phyloP scores from a whole-genome alignment of 345 rosid species.

The Pistacia integerrima region DNA sequence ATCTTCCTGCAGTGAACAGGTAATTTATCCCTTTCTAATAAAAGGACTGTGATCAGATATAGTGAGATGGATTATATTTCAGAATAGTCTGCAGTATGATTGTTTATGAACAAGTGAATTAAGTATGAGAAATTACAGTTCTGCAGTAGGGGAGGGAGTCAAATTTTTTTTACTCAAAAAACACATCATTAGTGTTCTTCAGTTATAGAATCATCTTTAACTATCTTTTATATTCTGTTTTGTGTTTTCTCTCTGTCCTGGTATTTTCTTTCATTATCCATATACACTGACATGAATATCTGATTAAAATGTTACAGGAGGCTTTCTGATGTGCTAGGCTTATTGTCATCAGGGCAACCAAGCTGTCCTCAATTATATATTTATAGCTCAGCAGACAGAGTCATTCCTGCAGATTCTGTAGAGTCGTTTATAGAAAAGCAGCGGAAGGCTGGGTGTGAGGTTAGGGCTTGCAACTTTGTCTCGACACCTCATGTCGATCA shows the following conservation, averaged over 20 bases:
- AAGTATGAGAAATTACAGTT: neutral
- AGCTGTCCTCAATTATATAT: conserved; percentile 92
- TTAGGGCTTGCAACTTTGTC: conserved; percentile 88
- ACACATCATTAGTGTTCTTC: neutral
- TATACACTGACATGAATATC: neutral
- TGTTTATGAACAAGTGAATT: neutral
- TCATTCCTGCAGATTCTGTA: conserved; percentile 77
- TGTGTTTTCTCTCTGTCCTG: neutral
- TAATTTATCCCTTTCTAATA: conserved; percentile 17
- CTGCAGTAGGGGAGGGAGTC: neutral
- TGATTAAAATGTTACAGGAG: conserved; percentile 54
- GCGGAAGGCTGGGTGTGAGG: conserved; percentile 74
- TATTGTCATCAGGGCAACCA: conserved; percentile 79
- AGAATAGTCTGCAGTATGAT: neutral
- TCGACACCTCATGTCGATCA: conserved; percentile 98
- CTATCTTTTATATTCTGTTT: too few relatives aligned
- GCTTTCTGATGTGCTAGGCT: conserved; percentile 61
- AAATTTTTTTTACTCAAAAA: too few relatives aligned
- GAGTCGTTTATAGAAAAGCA: conserved; percentile 88
- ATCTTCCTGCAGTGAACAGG: conserved; percentile 88
- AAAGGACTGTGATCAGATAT: neutral
- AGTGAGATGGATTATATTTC: neutral
- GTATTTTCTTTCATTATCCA: neutral
- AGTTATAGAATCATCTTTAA: neutral
- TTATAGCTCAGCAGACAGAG: conserved; percentile 94